Conservation (phyloP, 2,329 filamentous ascomycete species). For the Onygenales sp. region DNA sequence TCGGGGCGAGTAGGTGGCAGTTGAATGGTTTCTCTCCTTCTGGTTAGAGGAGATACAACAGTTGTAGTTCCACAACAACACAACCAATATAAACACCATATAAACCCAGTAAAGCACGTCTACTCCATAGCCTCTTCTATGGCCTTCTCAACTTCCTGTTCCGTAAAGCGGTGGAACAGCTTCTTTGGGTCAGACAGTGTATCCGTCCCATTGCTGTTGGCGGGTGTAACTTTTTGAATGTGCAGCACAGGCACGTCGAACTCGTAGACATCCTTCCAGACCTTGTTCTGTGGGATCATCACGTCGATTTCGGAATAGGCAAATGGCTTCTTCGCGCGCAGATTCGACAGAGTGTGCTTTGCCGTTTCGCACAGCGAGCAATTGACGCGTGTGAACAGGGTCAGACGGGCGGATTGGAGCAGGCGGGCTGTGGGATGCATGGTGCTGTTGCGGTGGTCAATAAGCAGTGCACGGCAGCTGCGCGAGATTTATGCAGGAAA, state of each 20-base stretch:
- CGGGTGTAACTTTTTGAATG: slow-evolving; percentile 38
- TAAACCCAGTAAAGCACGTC: slow-evolving; percentile 1
- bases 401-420: slow-evolving; percentile 36
- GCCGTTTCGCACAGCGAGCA: slow-evolving; percentile 55
- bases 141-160: slow-evolving; percentile 44
- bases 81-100: slow-evolving; percentile 4
- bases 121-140: slow-evolving; percentile 41
- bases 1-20: slow-evolving; percentile 15
- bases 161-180: slow-evolving; percentile 54
- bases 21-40: neutral
- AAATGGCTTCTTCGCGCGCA: slow-evolving; percentile 45
- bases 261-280: slow-evolving; percentile 53
- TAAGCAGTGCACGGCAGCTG: neutral
- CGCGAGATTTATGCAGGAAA: neutral
- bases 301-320: slow-evolving; percentile 52
- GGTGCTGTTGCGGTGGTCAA: neutral
- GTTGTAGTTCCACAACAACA: neutral
- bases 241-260: slow-evolving; percentile 58
- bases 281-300: slow-evolving; percentile 43
- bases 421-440: slow-evolving; percentile 17
- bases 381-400: slow-evolving; percentile 51
- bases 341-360: slow-evolving; percentile 45
- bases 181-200: slow-evolving; percentile 52
- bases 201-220: slow-evolving; percentile 35
- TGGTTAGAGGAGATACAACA: neutral